Evolutionary conservation across 1,284 basidiomycete genomes (phyloP), one percentile per base, ranked within the genome.

Genomic region (Lignosus rhinocerotis): DNA sequence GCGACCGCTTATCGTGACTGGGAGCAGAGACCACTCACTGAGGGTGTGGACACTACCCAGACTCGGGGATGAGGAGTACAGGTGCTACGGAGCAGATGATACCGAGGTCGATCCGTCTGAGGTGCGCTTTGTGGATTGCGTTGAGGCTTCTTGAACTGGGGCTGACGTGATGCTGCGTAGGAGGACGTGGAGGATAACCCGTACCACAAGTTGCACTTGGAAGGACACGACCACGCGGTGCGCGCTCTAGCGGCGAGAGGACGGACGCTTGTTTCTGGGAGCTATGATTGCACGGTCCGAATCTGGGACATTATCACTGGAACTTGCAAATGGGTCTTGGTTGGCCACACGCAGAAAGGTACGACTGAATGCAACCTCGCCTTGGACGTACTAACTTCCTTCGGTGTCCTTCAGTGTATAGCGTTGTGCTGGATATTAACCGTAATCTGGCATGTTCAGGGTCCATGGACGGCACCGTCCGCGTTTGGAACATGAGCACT

Each of bases 271-370:
- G 91, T 96, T 21, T 96, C 93, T n/a, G 95, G 94, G 31, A 96
- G 93, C 67, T 98, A 98, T 74, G 96, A 98, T 71, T 91, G 87
- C 70, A 92, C 87, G 3, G 94, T 97, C 39, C 87, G 95, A 39
- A 90, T 97, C 36, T 98, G 96, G 95, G 94, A 98, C 71, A 90
- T 94, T 58, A 82, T 94, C 62, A 90, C 87, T n/a, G 96, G 95
- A 11, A 80, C 83, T 43, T 92, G 90, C 71, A 87, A 87, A 68
- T 91, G 89, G 79, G 81, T 90, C 7, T 79, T 98, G 48, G 80
- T 82, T 2, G 95, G 95, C 0, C 95, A 98, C 72, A 90, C 90
- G 25, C 91, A 94, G 71, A 96, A 95, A 83, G 94, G 93, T 94
- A 63, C 60, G 76, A 58, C 9, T 30, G 10, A 25, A 33, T 55